Conservation (phyloP, 116 monocot genomes). For the Cymodocea nodosa region DNA sequence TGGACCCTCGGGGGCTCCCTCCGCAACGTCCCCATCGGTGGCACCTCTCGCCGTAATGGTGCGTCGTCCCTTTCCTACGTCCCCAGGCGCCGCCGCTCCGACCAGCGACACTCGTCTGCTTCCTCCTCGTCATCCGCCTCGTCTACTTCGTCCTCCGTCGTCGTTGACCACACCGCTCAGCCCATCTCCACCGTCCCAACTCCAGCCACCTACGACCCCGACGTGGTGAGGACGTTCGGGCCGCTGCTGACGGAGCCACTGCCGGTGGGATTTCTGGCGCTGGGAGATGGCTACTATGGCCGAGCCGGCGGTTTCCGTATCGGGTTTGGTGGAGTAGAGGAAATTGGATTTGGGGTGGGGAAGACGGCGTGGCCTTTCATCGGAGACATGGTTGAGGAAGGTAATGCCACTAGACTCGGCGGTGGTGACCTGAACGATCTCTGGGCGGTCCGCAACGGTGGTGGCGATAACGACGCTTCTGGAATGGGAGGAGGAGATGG, state of each 20-base stretch:
- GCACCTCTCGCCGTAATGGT: slow-evolving; percentile 17
- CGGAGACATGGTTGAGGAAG: background rate
- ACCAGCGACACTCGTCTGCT: background rate
- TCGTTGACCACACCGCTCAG: background rate
- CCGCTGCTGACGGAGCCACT: slow-evolving; percentile 8
- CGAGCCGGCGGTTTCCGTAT: background rate
- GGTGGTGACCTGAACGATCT: background rate
- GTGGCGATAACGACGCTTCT: background rate
- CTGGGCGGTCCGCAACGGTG: background rate
- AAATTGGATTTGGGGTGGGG: background rate
- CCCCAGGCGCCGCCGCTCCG: slow-evolving; percentile 1
- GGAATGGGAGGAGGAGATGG: background rate
- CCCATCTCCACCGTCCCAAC: background rate
- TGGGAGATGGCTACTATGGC: background rate
- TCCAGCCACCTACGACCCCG: background rate
- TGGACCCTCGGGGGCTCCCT: slow-evolving; percentile 55
- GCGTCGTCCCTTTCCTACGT: background rate
- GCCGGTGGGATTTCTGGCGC: background rate
- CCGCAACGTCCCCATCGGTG: slow-evolving; percentile 50
- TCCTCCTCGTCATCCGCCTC: slow-evolving; percentile 3
- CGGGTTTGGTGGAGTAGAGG: slow-evolving; percentile 5
- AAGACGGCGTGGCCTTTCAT: background rate
- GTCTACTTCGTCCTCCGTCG: background rate
- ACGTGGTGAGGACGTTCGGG: slow-evolving; percentile 2
- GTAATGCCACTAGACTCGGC: background rate